A percentile compares a stretch with the other conserved stretches of the same genome.
phyloP scores from a whole-genome alignment of 495 filamentous ascomycete species.

The Neurospora intermedia region DNA sequence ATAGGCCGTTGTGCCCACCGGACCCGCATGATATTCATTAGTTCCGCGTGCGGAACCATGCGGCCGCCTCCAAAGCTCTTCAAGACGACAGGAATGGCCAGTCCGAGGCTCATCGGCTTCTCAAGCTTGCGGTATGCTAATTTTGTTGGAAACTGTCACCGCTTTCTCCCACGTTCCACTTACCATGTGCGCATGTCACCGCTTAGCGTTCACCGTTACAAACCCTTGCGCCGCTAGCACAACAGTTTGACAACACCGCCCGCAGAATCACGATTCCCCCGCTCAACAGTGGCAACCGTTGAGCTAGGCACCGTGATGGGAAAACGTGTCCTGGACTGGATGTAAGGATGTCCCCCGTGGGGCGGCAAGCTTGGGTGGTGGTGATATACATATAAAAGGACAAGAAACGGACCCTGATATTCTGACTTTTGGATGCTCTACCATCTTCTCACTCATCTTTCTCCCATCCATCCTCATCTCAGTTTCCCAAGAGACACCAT shows the following conservation, averaged over 20 bases:
- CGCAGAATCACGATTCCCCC: neutral
- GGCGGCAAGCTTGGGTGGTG: neutral
- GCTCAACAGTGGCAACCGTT: neutral
- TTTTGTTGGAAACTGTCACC: neutral
- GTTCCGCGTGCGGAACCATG: neutral
- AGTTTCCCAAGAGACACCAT: neutral
- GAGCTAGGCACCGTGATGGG: neutral
- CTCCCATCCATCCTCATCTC: neutral
- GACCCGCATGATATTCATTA: neutral
- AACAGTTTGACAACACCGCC: neutral
- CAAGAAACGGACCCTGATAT: neutral
- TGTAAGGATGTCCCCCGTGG: neutral
- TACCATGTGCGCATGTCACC: neutral
- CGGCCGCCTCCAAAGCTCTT: neutral
- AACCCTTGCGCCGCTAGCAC: neutral
- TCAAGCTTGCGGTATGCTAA: neutral
- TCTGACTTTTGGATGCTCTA: neutral
- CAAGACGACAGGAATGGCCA: neutral
- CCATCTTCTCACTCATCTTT: neutral
- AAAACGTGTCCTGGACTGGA: neutral
- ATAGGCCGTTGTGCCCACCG: neutral
- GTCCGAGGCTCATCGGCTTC: neutral
- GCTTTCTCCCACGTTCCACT: neutral
- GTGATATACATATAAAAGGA: neutral
- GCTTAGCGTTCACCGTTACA: neutral